Evolutionary conservation across 352 stramenopile species (phyloP), one percentile per base, ranked within the genome.

Genomic region (Pythium coloratum): DNA sequence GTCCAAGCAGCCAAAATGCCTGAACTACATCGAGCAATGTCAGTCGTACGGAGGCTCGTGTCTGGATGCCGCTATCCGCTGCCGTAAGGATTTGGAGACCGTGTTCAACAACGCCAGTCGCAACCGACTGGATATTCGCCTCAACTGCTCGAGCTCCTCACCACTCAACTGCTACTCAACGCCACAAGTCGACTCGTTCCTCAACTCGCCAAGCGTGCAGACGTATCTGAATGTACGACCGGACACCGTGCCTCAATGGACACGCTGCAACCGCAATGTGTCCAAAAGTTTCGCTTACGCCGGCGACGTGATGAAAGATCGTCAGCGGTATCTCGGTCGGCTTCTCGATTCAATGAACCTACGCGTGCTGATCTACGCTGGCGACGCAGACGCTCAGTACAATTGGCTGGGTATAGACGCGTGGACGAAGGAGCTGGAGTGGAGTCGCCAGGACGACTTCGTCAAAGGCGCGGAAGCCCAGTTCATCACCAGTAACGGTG

Each of bases 241-340:
- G 32, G 55, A 50, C 26, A 30, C 34, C 38, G 57, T 47, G 46
- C 64, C 36, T 51, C 64, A 63, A 42, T 99, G 95, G 95, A 55
- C 85, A 12, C 79, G 83, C 28, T 97, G 90, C 75, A 57, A 57
- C 50, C 98, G 96, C 10, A 46, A 76, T 88, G 83, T 63, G 89
- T 98, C 26, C 90, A 96, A 62, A 61, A 47, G 55, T 47, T 79
- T 46, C 82, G 86, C 24, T 98, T 98, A 63, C 79, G 63, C 86
- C 51, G 78, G 77, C 36, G 94, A 99, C 77, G 97, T 84, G 83
- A 98, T 98, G 88, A 93, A 96, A 71, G 78, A 95, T 55, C 97
- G 94, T 71, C 79, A 94, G 33, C 55, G 80, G 38, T 87, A 91
- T 26, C 71, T 98, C 34, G 80, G 81, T 0, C 82, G 96, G 40